Evolutionary conservation across 2,329 filamentous ascomycete genomes (phyloP), one percentile per base, ranked within the genome.

Genomic region (Didymella exigua): DNA sequence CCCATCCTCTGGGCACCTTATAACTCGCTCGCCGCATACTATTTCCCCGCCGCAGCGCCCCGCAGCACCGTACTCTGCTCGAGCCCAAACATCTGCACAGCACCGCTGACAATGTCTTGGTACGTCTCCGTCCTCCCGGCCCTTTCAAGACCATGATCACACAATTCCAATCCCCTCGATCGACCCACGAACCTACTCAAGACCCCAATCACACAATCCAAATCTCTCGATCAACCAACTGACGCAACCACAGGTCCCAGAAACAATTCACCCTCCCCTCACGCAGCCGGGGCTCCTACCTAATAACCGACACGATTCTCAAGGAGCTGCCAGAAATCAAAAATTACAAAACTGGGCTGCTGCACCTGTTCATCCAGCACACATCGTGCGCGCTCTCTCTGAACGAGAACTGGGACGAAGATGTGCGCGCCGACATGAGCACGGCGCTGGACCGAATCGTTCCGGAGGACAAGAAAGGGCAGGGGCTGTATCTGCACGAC

Each of bases 281-380:
- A 18, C 84, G 86, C 71, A 85, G 87, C 38, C 87, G 93, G 57
- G 95, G 95, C 73, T 91, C 87, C 48, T 97, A 97, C 79, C 89
- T 98, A 56, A 84, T 98, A 68, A 97, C 93, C 45, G 86, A 93
- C 73, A 81, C 88, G 47, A 84, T 98, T 51, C 65, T 86, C 23
- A 79, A 81, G 44, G 80, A 86, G 55, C 78, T 98, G 0, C 93
- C 93, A 4, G 92, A 97, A 77, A 84, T 98, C 61, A 81, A 82
- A 55, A 75, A 85, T 62, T 96, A 96, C 84, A 93, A 93, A 75
- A 85, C 95, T 65, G 74, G 74, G 4, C 61, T 76, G 2, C 79
- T 98, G 59, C 87, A 96, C 74, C 82, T 99, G 41, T 99, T 98
- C 75, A 83, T 98, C 49, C 93, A 99, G 78, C 95, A 99, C 78